Percentiles rank a stretch among this genome's conserved stretches.
Conservation (phyloP, 169 alveolate genomes). For the Cryptosporidium canis region DNA sequence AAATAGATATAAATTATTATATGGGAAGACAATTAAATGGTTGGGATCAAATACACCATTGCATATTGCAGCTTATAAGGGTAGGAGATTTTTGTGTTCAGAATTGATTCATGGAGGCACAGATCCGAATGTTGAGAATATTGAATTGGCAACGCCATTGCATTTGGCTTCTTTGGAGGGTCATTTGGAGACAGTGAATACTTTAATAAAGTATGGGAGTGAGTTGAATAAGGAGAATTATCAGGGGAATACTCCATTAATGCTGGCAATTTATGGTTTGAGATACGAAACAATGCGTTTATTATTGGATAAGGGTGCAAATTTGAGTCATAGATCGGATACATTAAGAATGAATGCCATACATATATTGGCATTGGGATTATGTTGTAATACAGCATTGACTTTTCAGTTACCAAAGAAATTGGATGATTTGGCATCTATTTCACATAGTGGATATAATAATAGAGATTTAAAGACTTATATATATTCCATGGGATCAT, state of each 20-base stretch:
- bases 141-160: conserved; percentile 88
- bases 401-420: conserved; percentile 60
- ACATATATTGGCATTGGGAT: conserved; percentile 45
- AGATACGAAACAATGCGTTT: conserved; percentile 76
- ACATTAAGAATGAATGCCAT: conserved; percentile 39
- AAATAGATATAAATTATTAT: conserved; percentile 73
- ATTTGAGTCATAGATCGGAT: conserved; percentile 59
- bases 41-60: conserved; percentile 84
- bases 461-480: conserved; percentile 56
- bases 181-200: conserved; percentile 82
- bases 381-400: conserved; percentile 58
- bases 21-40: conserved; percentile 81
- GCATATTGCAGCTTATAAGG: conserved; percentile 87
- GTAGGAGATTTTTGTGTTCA: conserved; percentile 81
- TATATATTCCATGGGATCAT: conserved; percentile 66
- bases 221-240: conserved; percentile 75
- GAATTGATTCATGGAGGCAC: conserved; percentile 84
- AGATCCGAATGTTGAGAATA: conserved; percentile 79
- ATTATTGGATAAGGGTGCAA: conserved; percentile 80
- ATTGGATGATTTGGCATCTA: conserved; percentile 49
- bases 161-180: conserved; percentile 88
- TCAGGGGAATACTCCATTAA: conserved; percentile 87
- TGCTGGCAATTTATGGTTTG: conserved; percentile 84
- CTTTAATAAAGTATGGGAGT: conserved; percentile 78
- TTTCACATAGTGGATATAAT: conserved; percentile 56